Evolutionary conservation across 352 stramenopile genomes (phyloP), one percentile per base, ranked within the genome.

Genomic region (Achlya hypogyna): DNA sequence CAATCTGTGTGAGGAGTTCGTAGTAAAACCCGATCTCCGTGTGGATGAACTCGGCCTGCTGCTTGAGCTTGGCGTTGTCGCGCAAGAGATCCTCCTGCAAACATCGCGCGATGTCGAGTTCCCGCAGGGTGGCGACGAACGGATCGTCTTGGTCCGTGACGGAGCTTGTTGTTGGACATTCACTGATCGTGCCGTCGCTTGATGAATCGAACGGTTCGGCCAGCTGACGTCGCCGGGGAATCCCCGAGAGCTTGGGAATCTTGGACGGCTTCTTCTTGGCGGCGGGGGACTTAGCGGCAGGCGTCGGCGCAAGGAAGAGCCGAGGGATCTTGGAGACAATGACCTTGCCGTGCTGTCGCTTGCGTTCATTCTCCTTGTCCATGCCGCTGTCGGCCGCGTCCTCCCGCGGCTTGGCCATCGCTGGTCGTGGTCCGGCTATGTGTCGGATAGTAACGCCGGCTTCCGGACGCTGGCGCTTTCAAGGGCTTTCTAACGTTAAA

Each of bases 21-120:
- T 56, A 56, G 6, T 22, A n/a, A n/a, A 27, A 56, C 25, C 49
- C 49, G 49, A 56, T 56, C 31, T 56, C 49, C 31, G 49, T 22
- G 49, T 56, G 49, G 25, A 56, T 56, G 49, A 56, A 56, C 31
- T 56, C 49, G 8, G 49, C 49, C 8, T 56, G 49, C 31, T 56
- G 49, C 49, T 56, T 56, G 31, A 56, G 49, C 31, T 56, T 56
- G 25, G 49, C 49, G 31, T 56, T 56, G 31, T 56, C 49, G 25
- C 49, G 49, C 31, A 56, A 10, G 25, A 56, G 31, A 20, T 56
- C 49, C 25, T 56, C 49, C 31, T 56, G 49, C 10, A 56, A 20
- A 20, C 49, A 56, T 3, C 49, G 49, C 31, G 49, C 49, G 25
- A 56, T 56, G 49, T 56, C 49, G 12, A 56, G 16, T 20, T 56